Evolutionary conservation across 768 basidiomycete species (phyloP).

Genomic region (Trichaptum fuscoviolaceum): DNA sequence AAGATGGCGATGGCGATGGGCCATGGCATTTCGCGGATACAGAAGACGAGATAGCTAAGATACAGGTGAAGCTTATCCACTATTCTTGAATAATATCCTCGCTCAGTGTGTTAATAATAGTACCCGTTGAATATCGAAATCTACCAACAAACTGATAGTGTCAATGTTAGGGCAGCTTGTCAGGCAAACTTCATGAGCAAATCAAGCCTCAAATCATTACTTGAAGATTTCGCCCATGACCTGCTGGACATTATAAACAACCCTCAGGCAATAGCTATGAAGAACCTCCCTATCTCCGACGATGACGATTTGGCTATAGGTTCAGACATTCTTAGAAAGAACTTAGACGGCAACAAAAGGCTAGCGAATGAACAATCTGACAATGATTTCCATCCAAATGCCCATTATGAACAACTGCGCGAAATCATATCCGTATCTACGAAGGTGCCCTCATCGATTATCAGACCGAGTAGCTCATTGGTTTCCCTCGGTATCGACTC

Average conservation of each 20-base stretch:
- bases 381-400: background rate
- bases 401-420: slow-evolving; percentile 7
- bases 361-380: slow-evolving; percentile 1
- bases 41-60: slow-evolving; percentile 15
- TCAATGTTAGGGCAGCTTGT: slow-evolving; percentile 33
- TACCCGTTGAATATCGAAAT: slow-evolving; percentile 42
- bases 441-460: slow-evolving; percentile 23
- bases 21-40: slow-evolving; percentile 4
- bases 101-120: slow-evolving; percentile 19
- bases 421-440: slow-evolving; percentile 18
- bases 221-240: slow-evolving; percentile 18
- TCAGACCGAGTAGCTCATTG: slow-evolving; percentile 31
- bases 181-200: slow-evolving; percentile 24
- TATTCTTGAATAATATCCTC: slow-evolving; percentile 5
- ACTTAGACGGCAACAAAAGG: background rate
- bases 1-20: slow-evolving; percentile 21
- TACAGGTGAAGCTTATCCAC: slow-evolving; percentile 27
- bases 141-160: slow-evolving; percentile 25
- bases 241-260: slow-evolving; percentile 18
- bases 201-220: slow-evolving; percentile 15
- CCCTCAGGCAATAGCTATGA: slow-evolving; percentile 12
- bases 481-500: slow-evolving; percentile 43
- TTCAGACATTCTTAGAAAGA: background rate
- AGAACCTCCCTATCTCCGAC: background rate
- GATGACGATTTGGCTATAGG: background rate